Conservation (phyloP, 163 green algal species). For the Chloromonas sp. region DNA sequence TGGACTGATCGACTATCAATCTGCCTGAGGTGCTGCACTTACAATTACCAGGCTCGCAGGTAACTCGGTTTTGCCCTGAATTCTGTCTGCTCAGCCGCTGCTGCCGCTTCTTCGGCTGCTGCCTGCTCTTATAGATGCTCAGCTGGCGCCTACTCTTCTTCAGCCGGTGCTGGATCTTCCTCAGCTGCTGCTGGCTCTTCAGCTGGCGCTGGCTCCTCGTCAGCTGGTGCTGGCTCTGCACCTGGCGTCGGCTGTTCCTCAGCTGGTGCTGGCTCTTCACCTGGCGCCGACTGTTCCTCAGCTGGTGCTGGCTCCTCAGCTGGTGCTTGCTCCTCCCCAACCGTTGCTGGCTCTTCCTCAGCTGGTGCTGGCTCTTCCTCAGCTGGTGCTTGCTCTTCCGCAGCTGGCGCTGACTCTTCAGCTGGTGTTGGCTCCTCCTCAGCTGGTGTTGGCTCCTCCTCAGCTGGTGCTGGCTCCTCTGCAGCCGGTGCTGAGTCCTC, state of each 20-base stretch:
- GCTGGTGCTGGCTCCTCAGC: neutral
- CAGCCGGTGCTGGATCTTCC: neutral
- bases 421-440: neutral
- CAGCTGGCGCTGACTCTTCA: neutral
- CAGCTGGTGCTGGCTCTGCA: neutral
- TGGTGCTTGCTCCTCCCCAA: neutral
- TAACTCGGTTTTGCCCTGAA: too few species aligned
- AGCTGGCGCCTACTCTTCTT: neutral
- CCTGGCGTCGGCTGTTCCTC: neutral
- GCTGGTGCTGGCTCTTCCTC: neutral
- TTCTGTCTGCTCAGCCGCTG: too few species aligned
- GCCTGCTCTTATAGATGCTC: too few species aligned
- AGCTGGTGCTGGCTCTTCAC: neutral
- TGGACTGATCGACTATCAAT: too few species aligned
- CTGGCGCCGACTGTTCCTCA: neutral
- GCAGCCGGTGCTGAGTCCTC: neutral
- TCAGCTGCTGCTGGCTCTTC: neutral
- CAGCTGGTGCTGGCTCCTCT: neutral
- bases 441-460: neutral
- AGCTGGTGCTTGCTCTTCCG: neutral
- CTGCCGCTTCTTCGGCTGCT: too few species aligned
- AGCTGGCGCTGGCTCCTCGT: neutral
- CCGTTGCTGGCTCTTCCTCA: neutral
- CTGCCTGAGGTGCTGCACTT: too few species aligned
- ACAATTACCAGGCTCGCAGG: too few species aligned